Evolutionary conservation across 176 grass and related monocot species (phyloP), one percentile per base, ranked within the genome.

Genomic region (Leersia perrieri): DNA sequence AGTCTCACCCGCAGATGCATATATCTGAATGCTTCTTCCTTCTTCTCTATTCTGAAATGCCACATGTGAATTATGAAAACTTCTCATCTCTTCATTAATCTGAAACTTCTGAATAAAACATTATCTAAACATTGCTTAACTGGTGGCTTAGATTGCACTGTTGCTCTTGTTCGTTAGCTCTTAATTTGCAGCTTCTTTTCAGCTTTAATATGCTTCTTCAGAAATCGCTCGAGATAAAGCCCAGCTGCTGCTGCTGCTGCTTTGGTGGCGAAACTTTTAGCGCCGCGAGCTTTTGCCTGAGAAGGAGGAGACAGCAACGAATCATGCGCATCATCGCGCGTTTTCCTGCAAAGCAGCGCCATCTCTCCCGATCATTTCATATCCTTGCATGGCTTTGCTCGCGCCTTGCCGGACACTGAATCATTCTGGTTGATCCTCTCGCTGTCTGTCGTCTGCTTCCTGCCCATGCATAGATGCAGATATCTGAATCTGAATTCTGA

Each of bases 331-430:
- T 73, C 55, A 84, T 39, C 33, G 53, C 76, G 26, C 70, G 74
- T 29, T 16, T 71, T 57, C 67, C 67, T 58, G 36, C 36, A 82
- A 82, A 81, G 66, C 66, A 60, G 40, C 29, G 76, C 28, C 22
- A 36, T 44, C 72, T 10, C 41, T 64, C 38, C 51, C 55, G 79
- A 77, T 83, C 74, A 64, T 60, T 75, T 75, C 85, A 7, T 77
- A 13, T 77, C 65, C 12, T 77, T 73, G 72, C 63, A 69, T 81
- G 63, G 72, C 85, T 49, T 49, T 76, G 63, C 71, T 68, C 38
- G 64, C 72, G 85, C 78, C 72, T 82, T 75, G 79, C 39, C 79
- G 85, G 85, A 87, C 85, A 87, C 66, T 2, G 79, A 71, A 82
- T 77, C 73, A 83, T 87, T 84, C 68, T 3, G 63, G 29, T 51